These are phyloP conservation scores for Penicillium soppii DNA, from an alignment of 495 filamentous ascomycete genomes.

Conservation along the genomic window DNA sequence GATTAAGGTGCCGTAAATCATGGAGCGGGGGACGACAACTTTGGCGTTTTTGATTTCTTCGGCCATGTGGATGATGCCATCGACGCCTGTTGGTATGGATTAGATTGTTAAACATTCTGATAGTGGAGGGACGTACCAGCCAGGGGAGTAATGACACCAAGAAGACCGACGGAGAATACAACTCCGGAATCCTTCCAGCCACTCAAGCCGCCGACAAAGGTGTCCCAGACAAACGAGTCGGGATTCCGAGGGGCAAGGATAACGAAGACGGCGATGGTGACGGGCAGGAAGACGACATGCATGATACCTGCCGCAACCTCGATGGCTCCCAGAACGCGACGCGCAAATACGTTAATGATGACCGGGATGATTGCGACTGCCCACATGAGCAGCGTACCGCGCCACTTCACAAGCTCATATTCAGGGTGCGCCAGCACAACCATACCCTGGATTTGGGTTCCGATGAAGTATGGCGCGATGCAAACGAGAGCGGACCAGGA, in stretches of 20 bases:
- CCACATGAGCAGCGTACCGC: constrained; percentile 50
- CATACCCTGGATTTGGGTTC: constrained; percentile 46
- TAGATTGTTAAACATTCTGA: background rate
- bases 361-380: constrained; percentile 39
- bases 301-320: constrained; percentile 48
- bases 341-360: constrained; percentile 44
- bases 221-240: constrained; percentile 44
- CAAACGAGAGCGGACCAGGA: constrained; percentile 44
- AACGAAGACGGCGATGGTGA: constrained; percentile 43
- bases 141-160: constrained; percentile 32
- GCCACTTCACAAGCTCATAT: constrained; percentile 44
- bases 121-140: constrained; percentile 18
- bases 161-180: constrained; percentile 39
- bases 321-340: constrained; percentile 43
- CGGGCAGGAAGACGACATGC: constrained; percentile 49
- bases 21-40: constrained; percentile 34
- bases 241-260: constrained; percentile 44
- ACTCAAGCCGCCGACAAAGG: constrained; percentile 42
- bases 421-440: constrained; percentile 41
- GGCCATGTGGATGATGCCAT: constrained; percentile 37
- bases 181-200: constrained; percentile 43
- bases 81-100: constrained; percentile 22
- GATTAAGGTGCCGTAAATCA: constrained; percentile 41
- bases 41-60: constrained; percentile 49
- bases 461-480: constrained; percentile 49